phyloP scores from a whole-genome alignment of 1,284 basidiomycete species.

The Rhodotorula sp. region DNA sequence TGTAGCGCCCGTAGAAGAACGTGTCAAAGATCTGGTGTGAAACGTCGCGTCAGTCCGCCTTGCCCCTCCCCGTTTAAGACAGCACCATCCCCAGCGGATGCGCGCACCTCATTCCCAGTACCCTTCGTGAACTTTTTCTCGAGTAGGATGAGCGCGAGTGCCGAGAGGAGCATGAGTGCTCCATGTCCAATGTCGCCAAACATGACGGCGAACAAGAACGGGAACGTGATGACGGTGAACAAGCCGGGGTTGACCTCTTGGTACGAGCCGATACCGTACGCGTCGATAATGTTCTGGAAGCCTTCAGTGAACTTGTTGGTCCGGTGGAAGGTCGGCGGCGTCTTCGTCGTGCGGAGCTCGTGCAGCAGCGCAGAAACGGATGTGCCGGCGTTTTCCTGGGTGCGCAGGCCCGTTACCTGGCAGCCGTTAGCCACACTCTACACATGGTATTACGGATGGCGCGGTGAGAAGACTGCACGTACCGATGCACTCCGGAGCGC shows the following conservation, averaged over 20 bases:
- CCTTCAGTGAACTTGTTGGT: conserved; percentile 97
- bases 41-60: not conserved
- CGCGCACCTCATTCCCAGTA: conserved; percentile 67
- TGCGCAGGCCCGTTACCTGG: too few relatives aligned
- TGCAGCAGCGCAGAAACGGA: conserved; percentile 88
- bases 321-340: conserved; percentile 91
- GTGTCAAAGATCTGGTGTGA: conserved; percentile 68
- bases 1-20: conserved; percentile 84
- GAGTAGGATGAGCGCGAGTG: conserved; percentile 76
- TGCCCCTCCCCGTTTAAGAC: too few relatives aligned
- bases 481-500: conserved; percentile 90
- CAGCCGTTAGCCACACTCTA: not conserved
- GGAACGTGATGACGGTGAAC: conserved; percentile 52
- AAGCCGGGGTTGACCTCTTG: conserved; percentile 97
- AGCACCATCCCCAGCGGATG: not conserved
- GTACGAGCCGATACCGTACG: conserved; percentile 91
- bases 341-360: conserved; percentile 83
- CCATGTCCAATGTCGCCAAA: conserved; percentile 99
- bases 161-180: conserved; percentile 73
- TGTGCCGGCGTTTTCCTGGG: conserved; percentile 86
- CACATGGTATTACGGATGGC: not conserved
- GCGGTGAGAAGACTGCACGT: conserved; percentile 43
- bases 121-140: conserved; percentile 78
- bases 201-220: conserved; percentile 99
- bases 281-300: conserved; percentile 97